Base-by-base conservation (phyloP, 148 eudicot species). In the Limonium bicolor region DNA sequence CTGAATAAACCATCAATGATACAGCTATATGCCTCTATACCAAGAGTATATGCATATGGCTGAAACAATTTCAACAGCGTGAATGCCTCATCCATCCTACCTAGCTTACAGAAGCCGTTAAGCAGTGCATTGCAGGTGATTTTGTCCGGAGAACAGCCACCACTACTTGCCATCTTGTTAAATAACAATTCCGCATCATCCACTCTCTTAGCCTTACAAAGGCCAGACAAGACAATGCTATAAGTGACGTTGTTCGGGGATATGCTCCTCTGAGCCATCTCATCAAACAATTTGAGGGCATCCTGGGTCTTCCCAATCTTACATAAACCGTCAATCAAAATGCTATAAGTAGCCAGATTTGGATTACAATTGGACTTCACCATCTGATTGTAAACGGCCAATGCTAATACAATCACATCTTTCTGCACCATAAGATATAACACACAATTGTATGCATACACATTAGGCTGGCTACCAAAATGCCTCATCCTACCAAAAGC, bases 281-380 rank as follows among this genome's bases (percentile, higher is more conserved):
- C 86, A 60, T 82, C 83, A 21, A 82, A 72, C 67, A 87, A 24
- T 1, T 21, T 23, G 6, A 73, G 63, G 1, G 96, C 96, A 45
- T 76, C 90, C 2, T 58, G 16, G 0, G 64, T 20, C 56, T 54
- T 74, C 22, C 78, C 74, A 59, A 51, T 65, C 58, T 79, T 82
- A 64, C 78, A 76, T 71, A 79, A 63, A 36, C 90, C 94, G 59
- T 76, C 64, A 33, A 87, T 79, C 60, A 87, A 67, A 60, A 74
- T 70, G 55, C 54, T 77, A 55, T 52, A 87, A 8, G 86, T 82
- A 19, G 71, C 62, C 5, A 58, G 30, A 59, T 62, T 72, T 1
- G 81, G 74, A n/a, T 16, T 15, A 51, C 66, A 60, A 56, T 67
- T 76, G 1, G 40, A 59, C 77, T 82, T 82, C 68, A 82, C 16